Evolutionary conservation across 768 basidiomycete species (phyloP).

Genomic region (Rhodosporidiobolus sp.): DNA sequence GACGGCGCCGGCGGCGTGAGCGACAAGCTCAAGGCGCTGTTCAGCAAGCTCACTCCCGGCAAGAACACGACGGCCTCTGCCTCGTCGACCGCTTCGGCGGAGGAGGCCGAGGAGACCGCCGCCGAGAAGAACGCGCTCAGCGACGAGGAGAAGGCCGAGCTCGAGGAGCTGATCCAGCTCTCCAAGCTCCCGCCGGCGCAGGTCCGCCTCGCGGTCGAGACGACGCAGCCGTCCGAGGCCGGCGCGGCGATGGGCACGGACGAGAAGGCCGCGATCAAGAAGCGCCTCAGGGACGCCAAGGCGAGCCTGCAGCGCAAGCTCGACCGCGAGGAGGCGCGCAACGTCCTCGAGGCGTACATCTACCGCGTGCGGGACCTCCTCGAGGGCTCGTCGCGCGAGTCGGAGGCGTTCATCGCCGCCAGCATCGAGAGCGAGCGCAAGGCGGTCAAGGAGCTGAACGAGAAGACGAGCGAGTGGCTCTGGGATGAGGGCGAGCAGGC

Average conservation of each 20-base stretch:
- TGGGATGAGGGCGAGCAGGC: constrained; percentile 78
- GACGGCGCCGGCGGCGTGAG: constrained; percentile 28
- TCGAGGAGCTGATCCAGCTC: constrained; percentile 55
- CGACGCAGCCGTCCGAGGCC: constrained; percentile 5
- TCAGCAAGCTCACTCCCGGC: constrained; percentile 54
- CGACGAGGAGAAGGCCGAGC: constrained; percentile 51
- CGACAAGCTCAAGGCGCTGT: constrained; percentile 85
- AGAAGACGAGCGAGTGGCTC: constrained; percentile 78
- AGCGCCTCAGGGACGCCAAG: constrained; percentile 72
- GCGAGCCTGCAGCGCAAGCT: constrained; percentile 70
- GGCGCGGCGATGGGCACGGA: constrained; percentile 59
- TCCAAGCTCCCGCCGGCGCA: constrained; percentile 18
- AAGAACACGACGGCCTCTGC: constrained; percentile 46
- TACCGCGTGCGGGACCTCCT: constrained; percentile 84
- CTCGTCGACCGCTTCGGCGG: constrained; percentile 42
- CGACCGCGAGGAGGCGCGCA: constrained; percentile 82
- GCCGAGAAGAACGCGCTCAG: constrained; percentile 43
- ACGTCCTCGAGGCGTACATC: constrained; percentile 86
- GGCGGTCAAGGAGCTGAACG: constrained; percentile 63
- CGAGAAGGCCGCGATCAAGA: constrained; percentile 65
- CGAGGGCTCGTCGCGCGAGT: constrained; percentile 48
- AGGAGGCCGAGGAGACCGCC: constrained; percentile 29
- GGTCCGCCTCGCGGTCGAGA: constrained; percentile 13
- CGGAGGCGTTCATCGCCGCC: constrained; percentile 52
- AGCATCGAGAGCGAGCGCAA: constrained; percentile 63